Conservation (phyloP, 805 yeast species). For the Teunomyces atbi region DNA sequence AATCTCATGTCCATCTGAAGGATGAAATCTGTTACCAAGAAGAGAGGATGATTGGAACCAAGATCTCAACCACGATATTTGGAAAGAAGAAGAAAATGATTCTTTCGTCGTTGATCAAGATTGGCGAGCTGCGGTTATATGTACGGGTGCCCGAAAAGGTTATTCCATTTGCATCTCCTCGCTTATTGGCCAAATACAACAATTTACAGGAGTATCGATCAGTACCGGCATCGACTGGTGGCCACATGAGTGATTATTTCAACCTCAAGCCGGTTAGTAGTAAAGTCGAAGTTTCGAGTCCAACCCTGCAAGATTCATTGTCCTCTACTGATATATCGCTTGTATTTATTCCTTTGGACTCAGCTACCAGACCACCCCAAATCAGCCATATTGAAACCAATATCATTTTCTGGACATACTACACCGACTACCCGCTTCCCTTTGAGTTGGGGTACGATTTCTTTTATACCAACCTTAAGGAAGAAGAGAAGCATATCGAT, state of each 20-base stretch:
- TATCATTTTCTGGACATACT: slow-evolving; percentile 40
- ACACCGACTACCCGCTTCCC: slow-evolving; percentile 42
- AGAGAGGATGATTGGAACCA: slow-evolving; percentile 28
- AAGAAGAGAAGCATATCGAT: slow-evolving; percentile 15
- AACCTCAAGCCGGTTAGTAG: not conserved
- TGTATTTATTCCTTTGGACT: slow-evolving; percentile 24
- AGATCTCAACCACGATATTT: slow-evolving; percentile 19
- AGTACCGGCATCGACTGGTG: not conserved
- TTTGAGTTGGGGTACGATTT: slow-evolving; percentile 40
- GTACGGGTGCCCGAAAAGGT: slow-evolving; percentile 33
- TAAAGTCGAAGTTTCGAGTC: not conserved
- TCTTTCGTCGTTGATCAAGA: slow-evolving; percentile 29
- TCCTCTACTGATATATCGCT: slow-evolving; percentile 24
- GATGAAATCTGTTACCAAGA: slow-evolving; percentile 6
- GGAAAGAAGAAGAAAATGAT: slow-evolving; percentile 39
- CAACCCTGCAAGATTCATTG: slow-evolving; percentile 6
- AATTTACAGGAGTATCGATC: slow-evolving; percentile 13
- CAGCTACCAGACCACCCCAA: slow-evolving; percentile 28
- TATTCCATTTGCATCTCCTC: slow-evolving; percentile 37
- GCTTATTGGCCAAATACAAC: slow-evolving; percentile 36
- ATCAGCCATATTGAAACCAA: slow-evolving; percentile 34
- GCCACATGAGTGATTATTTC: not conserved
- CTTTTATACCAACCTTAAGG: slow-evolving; percentile 31
- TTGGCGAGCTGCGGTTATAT: slow-evolving; percentile 34
- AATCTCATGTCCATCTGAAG: not conserved